These are phyloP conservation scores for Phytopythium sindhum DNA, from an alignment of 352 stramenopile species.

Conservation along the genomic window DNA sequence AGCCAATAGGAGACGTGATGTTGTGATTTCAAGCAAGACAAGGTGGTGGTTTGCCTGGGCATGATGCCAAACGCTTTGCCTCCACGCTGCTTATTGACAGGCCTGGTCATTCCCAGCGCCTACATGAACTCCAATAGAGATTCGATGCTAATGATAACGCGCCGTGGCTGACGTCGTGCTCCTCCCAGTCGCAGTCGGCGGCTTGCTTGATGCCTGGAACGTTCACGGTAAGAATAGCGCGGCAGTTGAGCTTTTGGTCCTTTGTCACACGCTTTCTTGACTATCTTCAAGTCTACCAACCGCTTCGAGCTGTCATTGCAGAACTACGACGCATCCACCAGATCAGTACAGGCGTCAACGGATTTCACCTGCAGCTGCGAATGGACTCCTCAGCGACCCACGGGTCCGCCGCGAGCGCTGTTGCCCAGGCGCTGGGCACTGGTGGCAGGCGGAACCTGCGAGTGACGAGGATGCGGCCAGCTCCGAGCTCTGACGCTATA, in stretches of 20 bases:
- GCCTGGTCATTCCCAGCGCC: too few species aligned
- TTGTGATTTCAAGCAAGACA: background rate
- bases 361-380: background rate
- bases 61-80: background rate
- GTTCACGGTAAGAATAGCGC: background rate
- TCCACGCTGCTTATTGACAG: too few species aligned
- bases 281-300: background rate
- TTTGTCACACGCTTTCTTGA: background rate
- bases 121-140: background rate
- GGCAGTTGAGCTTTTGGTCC: background rate
- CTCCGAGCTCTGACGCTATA: too few species aligned
- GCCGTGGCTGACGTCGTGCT: background rate
- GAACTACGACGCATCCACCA: too few species aligned
- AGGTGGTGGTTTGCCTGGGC: too few species aligned
- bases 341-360: too few species aligned
- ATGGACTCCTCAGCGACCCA: background rate
- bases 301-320: background rate
- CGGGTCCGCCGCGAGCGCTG: slow-evolving; percentile 26
- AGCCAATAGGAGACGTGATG: background rate
- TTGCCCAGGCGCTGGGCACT: slow-evolving; percentile 33
- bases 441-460: slow-evolving; percentile 16
- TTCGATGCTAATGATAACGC: background rate
- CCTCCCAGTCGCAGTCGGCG: background rate
- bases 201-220: background rate
- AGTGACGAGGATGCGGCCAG: slow-evolving; percentile 5